A percentile compares a stretch with the other conserved stretches of the same genome.
Conservation (phyloP, 208 protist genomes). For the Trypanosoma congolense region DNA sequence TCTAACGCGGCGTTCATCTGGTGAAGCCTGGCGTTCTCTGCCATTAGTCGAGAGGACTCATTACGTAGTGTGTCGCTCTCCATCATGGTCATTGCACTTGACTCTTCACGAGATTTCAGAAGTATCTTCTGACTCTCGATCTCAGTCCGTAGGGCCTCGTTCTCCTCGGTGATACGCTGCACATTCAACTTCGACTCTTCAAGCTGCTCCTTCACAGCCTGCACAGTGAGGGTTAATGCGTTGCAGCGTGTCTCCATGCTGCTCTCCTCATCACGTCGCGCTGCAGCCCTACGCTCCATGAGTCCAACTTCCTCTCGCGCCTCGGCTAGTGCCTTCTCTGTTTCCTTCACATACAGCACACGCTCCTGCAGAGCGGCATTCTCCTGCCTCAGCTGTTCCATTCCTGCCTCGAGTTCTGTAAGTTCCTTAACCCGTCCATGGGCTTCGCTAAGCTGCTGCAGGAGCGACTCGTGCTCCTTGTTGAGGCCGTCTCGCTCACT, state of each 20-base stretch:
- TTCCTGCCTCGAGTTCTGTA: constrained; percentile 27
- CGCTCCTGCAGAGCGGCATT: constrained; percentile 53
- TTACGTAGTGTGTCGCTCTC: constrained; percentile 66
- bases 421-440: constrained; percentile 48
- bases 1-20: constrained; percentile 69
- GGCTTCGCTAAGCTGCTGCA: constrained; percentile 47
- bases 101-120: constrained; percentile 61
- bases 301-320: constrained; percentile 87
- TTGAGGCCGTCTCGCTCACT: constrained; percentile 38
- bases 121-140: constrained; percentile 49
- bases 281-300: constrained; percentile 82
- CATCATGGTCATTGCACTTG: constrained; percentile 35
- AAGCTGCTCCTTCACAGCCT: constrained; percentile 57
- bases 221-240: constrained; percentile 66
- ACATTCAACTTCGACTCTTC: constrained; percentile 67
- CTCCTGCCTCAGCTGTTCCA: constrained; percentile 48
- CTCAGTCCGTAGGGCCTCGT: constrained; percentile 59
- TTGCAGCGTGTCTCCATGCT: constrained; percentile 54
- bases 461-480: constrained; percentile 39
- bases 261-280: constrained; percentile 67
- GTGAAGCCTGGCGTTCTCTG: constrained; percentile 60
- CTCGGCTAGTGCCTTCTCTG: constrained; percentile 77
- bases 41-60: constrained; percentile 28
- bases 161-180: constrained; percentile 48
- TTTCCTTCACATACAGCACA: constrained; percentile 38